A percentile compares a stretch with the other conserved stretches of the same genome.
These are phyloP conservation scores for Erythrophleum ivorense DNA, from an alignment of 331 rosid genomes.

Conservation along the genomic window DNA sequence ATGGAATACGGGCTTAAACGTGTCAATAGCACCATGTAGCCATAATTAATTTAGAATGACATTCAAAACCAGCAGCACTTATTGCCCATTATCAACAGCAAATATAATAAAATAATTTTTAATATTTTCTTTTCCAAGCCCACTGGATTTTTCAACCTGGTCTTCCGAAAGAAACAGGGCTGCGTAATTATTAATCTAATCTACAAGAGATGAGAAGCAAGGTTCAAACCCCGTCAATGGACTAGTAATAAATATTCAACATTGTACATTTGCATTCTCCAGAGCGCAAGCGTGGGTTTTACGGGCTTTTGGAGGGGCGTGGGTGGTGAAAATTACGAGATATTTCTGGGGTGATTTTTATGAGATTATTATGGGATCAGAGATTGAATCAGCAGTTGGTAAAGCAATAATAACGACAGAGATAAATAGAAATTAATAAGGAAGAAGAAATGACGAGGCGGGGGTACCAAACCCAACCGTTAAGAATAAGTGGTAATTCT, in stretches of 20 bases:
- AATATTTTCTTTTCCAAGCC: neutral
- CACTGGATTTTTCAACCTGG: neutral
- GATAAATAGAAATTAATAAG: constrained; percentile 35
- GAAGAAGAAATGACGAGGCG: constrained; percentile 15
- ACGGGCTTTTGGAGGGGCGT: constrained; percentile 28
- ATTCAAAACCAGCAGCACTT: neutral
- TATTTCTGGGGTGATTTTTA: neutral
- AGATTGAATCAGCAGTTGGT: constrained; percentile 27
- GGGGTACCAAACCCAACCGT: constrained; percentile 57
- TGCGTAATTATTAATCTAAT: neutral
- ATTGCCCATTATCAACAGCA: neutral
- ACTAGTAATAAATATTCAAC: too few species aligned
- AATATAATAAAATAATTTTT: too few species aligned
- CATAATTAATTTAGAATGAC: neutral
- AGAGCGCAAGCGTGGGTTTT: constrained; percentile 28
- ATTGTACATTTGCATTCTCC: too few species aligned
- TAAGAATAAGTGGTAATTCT: constrained; percentile 46
- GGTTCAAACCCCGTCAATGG: too few species aligned
- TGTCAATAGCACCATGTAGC: constrained; percentile 31
- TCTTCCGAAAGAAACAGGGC: neutral
- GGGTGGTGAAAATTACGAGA: constrained; percentile 1
- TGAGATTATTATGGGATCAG: neutral
- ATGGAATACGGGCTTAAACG: constrained; percentile 5
- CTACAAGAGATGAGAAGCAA: too few species aligned
- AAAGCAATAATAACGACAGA: constrained; percentile 26